Conservation (phyloP, 257 asterid genomes). For the Hygrophila difformis region DNA sequence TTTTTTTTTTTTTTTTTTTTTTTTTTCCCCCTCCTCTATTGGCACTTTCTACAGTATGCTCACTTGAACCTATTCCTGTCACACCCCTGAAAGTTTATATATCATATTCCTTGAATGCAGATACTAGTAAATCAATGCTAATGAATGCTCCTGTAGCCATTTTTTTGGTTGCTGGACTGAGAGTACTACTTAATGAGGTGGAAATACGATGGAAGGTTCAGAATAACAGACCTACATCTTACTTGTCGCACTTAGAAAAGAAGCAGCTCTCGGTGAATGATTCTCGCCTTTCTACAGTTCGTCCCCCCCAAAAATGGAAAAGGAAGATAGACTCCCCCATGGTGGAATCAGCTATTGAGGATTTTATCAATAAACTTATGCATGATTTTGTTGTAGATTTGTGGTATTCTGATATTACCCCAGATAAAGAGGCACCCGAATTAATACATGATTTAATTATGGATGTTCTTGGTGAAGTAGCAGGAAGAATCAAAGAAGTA, state of each 20-base stretch:
- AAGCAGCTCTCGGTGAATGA: slow-evolving; percentile 82
- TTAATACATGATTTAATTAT: slow-evolving; percentile 57
- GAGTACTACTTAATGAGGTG: slow-evolving; percentile 67
- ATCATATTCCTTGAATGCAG: slow-evolving; percentile 54
- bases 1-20: no score
- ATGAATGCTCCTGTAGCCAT: slow-evolving; percentile 85
- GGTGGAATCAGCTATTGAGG: slow-evolving; percentile 84
- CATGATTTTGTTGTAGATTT: slow-evolving; percentile 80
- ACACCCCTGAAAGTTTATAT: not conserved
- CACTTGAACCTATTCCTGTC: no score
- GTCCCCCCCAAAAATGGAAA: slow-evolving; percentile 76
- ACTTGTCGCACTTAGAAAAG: slow-evolving; percentile 77
- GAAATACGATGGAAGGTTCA: slow-evolving; percentile 73
- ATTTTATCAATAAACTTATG: slow-evolving; percentile 62
- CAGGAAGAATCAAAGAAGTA: slow-evolving; percentile 69
- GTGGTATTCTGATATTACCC: slow-evolving; percentile 92
- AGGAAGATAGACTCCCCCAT: slow-evolving; percentile 77
- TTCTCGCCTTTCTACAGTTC: slow-evolving; percentile 64
- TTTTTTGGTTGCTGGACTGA: slow-evolving; percentile 67
- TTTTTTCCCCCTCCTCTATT: no score
- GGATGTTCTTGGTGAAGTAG: slow-evolving; percentile 93
- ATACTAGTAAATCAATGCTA: slow-evolving; percentile 92
- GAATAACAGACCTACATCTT: slow-evolving; percentile 41
- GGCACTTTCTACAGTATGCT: no score
- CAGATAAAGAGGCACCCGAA: slow-evolving; percentile 85